Evolutionary conservation across 768 basidiomycete genomes (phyloP).

Genomic region (Rhizopogon rudus): DNA sequence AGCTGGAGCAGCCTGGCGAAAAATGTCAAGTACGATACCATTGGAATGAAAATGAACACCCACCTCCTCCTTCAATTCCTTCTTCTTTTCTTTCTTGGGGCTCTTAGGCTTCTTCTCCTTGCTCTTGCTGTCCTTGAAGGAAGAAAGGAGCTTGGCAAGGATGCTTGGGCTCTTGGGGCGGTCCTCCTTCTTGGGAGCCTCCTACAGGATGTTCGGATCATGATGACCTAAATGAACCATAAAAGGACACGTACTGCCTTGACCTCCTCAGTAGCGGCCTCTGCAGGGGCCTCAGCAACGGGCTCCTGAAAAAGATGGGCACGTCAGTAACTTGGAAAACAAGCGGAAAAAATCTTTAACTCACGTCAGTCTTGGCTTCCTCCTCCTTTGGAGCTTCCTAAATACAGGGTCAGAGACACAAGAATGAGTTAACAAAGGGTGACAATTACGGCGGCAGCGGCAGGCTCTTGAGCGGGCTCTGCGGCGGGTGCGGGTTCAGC

Average conservation of each 20-base stretch:
- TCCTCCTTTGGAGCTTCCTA: conserved; percentile 42
- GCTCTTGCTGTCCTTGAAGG: conserved; percentile 57
- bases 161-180: conserved; percentile 77
- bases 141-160: conserved; percentile 72
- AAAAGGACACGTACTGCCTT: conserved; percentile 30
- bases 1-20: conserved; percentile 27
- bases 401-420: neutral
- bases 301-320: conserved; percentile 29
- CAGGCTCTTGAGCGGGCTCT: conserved; percentile 21
- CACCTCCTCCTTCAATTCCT: conserved; percentile 50
- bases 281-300: conserved; percentile 17
- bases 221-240: conserved; percentile 10
- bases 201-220: conserved; percentile 24
- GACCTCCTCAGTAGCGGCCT: conserved; percentile 36
- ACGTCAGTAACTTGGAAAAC: neutral
- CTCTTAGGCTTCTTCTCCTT: conserved; percentile 61
- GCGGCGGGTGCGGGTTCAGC: conserved; percentile 25
- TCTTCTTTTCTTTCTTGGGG: conserved; percentile 81
- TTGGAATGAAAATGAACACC: conserved; percentile 10
- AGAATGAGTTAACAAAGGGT: neutral
- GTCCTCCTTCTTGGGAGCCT: conserved; percentile 64
- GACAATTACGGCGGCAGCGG: conserved; percentile 27
- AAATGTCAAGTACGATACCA: neutral
- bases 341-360: neutral
- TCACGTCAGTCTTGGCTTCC: conserved; percentile 34